phyloP scores from a whole-genome alignment of 352 stramenopile genomes.

The Globisporangium radiosum region DNA sequence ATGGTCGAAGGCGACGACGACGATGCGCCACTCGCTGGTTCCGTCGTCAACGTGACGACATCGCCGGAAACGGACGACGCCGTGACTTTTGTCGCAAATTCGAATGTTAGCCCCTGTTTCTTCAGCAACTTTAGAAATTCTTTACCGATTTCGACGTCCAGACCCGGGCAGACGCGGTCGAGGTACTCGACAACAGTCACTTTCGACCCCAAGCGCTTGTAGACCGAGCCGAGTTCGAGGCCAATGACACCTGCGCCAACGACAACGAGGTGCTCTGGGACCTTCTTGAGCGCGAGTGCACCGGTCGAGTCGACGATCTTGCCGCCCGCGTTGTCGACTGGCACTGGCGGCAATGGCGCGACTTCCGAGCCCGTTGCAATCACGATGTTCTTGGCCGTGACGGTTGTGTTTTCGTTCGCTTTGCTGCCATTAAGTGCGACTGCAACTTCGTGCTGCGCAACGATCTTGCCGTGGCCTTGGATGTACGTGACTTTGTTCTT shows the following conservation, averaged over 20 bases:
- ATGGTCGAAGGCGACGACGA: constrained; percentile 25
- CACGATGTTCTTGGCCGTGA: constrained; percentile 98
- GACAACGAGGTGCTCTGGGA: constrained; percentile 95
- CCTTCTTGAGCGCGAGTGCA: constrained; percentile 89
- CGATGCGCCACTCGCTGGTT: constrained; percentile 71
- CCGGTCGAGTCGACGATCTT: constrained; percentile 99
- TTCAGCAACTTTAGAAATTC: constrained; percentile 97
- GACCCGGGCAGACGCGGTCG: constrained; percentile 89
- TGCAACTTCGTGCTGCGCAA: constrained; percentile 87
- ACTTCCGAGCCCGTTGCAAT: constrained; percentile 88
- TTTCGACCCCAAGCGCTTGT: constrained; percentile 91
- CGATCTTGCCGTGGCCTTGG: constrained; percentile 94
- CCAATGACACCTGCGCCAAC: constrained; percentile 98
- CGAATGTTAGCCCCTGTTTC: constrained; percentile 98
- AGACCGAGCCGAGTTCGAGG: constrained; percentile 98
- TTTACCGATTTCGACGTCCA: constrained; percentile 94
- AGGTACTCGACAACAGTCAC: constrained; percentile 99
- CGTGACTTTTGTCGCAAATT: constrained; percentile 96
- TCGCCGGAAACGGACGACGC: constrained; percentile 88
- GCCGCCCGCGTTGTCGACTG: constrained; percentile 94
- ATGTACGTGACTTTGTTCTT: constrained; percentile 99
- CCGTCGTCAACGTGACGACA: constrained; percentile 94
- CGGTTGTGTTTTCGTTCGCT: constrained; percentile 86
- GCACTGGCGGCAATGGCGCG: constrained; percentile 91
- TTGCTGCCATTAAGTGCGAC: constrained; percentile 70